These are phyloP conservation scores for Gamarada debralockiae DNA, from an alignment of 495 filamentous ascomycete genomes.

Conservation along the genomic window DNA sequence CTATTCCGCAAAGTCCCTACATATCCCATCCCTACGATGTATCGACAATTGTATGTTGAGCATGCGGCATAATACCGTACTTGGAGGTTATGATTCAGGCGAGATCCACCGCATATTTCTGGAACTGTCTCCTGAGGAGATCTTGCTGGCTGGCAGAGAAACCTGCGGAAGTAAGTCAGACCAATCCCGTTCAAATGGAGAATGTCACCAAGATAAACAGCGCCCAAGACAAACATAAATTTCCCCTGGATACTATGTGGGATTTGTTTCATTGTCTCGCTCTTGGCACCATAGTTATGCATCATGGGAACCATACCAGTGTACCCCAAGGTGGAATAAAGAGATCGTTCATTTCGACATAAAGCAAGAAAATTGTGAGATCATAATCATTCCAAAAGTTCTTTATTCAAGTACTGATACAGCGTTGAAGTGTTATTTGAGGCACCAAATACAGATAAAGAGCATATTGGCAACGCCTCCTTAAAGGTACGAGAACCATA, in stretches of 20 bases:
- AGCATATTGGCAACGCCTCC: not conserved
- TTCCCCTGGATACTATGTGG: not conserved
- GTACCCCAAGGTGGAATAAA: not conserved
- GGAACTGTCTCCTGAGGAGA: not conserved
- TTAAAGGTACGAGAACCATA: not conserved
- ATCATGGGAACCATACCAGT: not conserved
- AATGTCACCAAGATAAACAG: not conserved
- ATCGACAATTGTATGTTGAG: not conserved
- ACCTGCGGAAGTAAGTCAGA: not conserved
- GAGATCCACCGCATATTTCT: not conserved
- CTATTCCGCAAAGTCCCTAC: not conserved
- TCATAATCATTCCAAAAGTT: not conserved
- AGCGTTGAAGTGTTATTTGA: not conserved
- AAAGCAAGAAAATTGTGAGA: constrained; percentile 1
- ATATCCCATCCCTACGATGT: not conserved
- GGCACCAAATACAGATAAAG: not conserved
- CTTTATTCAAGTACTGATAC: not conserved
- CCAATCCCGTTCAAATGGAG: not conserved
- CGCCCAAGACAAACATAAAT: not conserved
- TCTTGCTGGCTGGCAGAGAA: not conserved
- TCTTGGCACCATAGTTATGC: not conserved
- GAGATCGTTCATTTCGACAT: not conserved
- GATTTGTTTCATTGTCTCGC: not conserved
- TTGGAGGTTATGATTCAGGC: not conserved
- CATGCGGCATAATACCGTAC: not conserved